Evolutionary conservation across 176 grass and related monocot species (phyloP), one percentile per base, ranked within the genome.

Genomic region (Eleusine coracana): DNA sequence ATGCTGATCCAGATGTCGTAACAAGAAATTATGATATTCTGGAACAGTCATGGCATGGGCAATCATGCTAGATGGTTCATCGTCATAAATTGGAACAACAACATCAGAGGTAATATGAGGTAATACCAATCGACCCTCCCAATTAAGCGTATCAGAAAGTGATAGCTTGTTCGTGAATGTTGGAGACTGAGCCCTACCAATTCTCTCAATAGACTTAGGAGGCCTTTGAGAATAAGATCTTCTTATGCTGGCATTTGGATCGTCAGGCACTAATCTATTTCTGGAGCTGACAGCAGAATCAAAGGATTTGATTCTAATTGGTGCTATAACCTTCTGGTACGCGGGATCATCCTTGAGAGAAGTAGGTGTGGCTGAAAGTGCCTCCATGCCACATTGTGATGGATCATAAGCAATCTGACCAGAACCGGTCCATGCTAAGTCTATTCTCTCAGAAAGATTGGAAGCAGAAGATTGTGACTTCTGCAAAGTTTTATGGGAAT

Each of bases 11-110:
- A 84, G 39, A 63, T 59, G 37, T 66, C 84, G 79, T 49, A 55
- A 64, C 79, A 97, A 60, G 73, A 92, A 99, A 45, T 36, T 83
- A 55, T 31, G 50, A 85, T 96, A 99, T 73, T 90, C 89, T 46
- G 87, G 85, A 76, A 92, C 80, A 82, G 87, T 92, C 89, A 99
- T 85, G 63, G 96, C 91, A 80, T 94, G 92, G 14, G 96, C 92
- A 89, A 99, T 92, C 81, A 99, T 92, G 81, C 96, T 99, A 84
- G 89, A 90, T 17, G 88, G 93, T 11, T 99, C 96, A 77, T 96
- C 91, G 37, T 96, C 96, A 77, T 96, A 94, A 80, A 99, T 76
- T 88, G 92, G 90, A 90, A 99, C 68, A 45, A 92, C 89, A 54
- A 88, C 80, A 90, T 89, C 80, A 66, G 45, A 20, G 56, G 70